Percentiles rank a stretch among this genome's conserved stretches.
Evolutionary conservation across 306 rosid genomes (phyloP).

Genomic region (Vicia sativa): DNA sequence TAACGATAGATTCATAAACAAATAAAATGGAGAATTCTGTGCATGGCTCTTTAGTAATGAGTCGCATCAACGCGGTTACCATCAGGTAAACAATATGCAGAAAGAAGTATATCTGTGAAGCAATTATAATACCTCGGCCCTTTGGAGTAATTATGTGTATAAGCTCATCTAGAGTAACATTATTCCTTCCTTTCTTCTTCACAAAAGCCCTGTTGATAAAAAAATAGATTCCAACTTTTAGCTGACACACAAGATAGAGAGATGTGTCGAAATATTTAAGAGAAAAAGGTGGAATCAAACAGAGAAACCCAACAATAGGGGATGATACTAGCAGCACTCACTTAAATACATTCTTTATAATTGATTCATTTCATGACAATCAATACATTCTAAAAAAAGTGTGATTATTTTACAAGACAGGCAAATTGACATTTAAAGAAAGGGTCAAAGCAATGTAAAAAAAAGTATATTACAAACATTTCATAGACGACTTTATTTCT

Average conservation of each 20-base stretch:
- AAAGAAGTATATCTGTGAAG: conserved; percentile 1
- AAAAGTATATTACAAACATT: background rate
- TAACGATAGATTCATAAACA: conserved; percentile 17
- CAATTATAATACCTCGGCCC: conserved; percentile 71
- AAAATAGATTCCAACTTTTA: conserved; percentile 15
- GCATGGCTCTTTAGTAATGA: background rate
- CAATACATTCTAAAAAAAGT: background rate
- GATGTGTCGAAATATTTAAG: background rate
- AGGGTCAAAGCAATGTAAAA: background rate
- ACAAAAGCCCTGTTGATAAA: conserved; percentile 58
- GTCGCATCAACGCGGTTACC: conserved; percentile 7
- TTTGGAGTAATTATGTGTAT: conserved; percentile 83
- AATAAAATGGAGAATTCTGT: conserved; percentile 18
- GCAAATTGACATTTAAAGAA: background rate
- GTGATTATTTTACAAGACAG: background rate
- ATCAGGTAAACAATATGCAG: conserved; percentile 12
- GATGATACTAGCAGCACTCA: background rate
- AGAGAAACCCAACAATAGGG: background rate
- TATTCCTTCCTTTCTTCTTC: conserved; percentile 86
- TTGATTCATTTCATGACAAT: conserved; percentile 1
- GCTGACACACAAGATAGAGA: conserved; percentile 13
- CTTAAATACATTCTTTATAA: background rate
- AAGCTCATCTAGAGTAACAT: conserved; percentile 84
- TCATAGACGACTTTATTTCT: background rate
- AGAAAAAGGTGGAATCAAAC: conserved; percentile 16